phyloP scores from a whole-genome alignment of 2,329 filamentous ascomycete species.

The Dothideomycetes sp. region DNA sequence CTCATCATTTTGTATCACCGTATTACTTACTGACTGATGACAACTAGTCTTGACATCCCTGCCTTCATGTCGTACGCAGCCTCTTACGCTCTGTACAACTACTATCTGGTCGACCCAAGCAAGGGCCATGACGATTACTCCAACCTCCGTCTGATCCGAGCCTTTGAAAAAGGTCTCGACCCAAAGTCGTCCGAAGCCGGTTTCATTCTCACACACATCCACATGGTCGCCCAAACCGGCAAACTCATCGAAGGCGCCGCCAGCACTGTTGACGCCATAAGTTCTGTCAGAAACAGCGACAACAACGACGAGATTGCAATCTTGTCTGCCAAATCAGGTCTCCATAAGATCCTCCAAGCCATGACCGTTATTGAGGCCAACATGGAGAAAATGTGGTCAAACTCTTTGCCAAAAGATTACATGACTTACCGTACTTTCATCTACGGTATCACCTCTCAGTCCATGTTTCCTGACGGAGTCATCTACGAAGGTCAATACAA shows the following conservation, averaged over 20 bases:
- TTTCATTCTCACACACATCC: conserved; percentile 90
- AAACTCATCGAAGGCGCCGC: conserved; percentile 65
- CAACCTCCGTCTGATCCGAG: conserved; percentile 74
- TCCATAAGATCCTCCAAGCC: conserved; percentile 23
- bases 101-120: conserved; percentile 47
- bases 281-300: conserved; percentile 4
- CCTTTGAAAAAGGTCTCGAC: conserved; percentile 84
- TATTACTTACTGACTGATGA: conserved; percentile 19
- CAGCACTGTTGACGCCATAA: conserved; percentile 50
- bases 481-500: conserved; percentile 77
- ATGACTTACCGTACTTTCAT: conserved; percentile 92
- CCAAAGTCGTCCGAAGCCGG: conserved; percentile 83
- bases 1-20: not conserved
- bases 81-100: conserved; percentile 56
- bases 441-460: conserved; percentile 87
- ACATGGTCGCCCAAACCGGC: conserved; percentile 85
- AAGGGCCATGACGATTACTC: conserved; percentile 44
- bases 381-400: conserved; percentile 65
- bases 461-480: conserved; percentile 89
- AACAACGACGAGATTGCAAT: conserved; percentile 10
- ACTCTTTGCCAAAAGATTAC: conserved; percentile 75
- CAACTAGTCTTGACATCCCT: conserved; percentile 58
- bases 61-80: conserved; percentile 64
- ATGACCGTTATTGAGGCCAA: conserved; percentile 26
- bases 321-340: conserved; percentile 18